Evolutionary conservation across 1,139 yeast species (phyloP).

Genomic region (Zygosaccharomyces pseudobailii): DNA sequence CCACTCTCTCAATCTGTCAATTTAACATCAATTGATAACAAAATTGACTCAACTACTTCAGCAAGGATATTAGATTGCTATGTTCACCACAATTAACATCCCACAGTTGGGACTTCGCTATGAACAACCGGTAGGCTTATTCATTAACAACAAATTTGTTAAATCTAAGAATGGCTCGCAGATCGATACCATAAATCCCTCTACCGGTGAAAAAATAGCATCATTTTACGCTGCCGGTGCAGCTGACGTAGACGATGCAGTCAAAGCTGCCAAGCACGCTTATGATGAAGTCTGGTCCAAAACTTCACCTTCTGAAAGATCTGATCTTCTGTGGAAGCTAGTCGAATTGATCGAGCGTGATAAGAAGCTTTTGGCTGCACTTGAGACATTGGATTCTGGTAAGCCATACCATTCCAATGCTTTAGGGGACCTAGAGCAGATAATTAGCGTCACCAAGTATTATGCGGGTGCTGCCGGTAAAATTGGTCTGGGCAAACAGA

Average conservation of each 20-base stretch:
- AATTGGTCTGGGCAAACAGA: constrained; percentile 62
- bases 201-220: constrained; percentile 64
- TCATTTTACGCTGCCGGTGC: constrained; percentile 61
- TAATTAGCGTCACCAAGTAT: constrained; percentile 58
- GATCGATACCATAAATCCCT: constrained; percentile 57
- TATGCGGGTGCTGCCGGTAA: constrained; percentile 89
- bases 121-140: constrained; percentile 60
- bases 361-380: constrained; percentile 45
- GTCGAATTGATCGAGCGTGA: constrained; percentile 50
- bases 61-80: not conserved
- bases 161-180: constrained; percentile 46
- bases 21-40: too few relatives aligned
- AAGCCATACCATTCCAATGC: constrained; percentile 54
- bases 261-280: constrained; percentile 64
- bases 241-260: constrained; percentile 74
- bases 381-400: constrained; percentile 67
- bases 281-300: constrained; percentile 51
- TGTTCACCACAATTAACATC: constrained; percentile 10
- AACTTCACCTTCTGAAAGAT: constrained; percentile 45
- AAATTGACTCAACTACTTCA: too few relatives aligned
- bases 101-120: constrained; percentile 36
- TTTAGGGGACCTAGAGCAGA: constrained; percentile 55
- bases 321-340: constrained; percentile 45
- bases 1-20: too few relatives aligned
- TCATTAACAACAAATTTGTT: constrained; percentile 58